A percentile compares a stretch with the other conserved stretches of the same genome.
These are phyloP conservation scores for Tetrastigma voinierianum DNA, from an alignment of 164 flowering plant genomes.

Conservation along the genomic window DNA sequence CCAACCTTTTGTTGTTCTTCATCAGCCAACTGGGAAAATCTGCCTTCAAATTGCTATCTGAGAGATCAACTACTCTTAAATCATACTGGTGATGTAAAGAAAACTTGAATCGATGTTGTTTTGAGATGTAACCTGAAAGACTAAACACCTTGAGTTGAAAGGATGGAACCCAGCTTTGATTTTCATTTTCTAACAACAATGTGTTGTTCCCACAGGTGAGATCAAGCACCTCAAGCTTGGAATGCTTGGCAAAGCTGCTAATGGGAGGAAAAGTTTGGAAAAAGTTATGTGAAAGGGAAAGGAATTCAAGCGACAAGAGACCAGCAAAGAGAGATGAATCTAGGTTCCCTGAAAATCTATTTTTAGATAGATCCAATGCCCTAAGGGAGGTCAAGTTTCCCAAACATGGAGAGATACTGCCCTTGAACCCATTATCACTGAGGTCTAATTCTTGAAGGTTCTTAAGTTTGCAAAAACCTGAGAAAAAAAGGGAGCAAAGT, in stretches of 20 bases:
- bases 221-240: not conserved
- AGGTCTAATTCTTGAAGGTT: constrained; percentile 1
- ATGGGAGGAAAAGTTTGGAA: not conserved
- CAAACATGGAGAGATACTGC: not conserved
- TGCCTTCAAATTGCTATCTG: not conserved
- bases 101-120: not conserved
- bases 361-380: not conserved
- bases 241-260: not conserved
- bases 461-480: constrained; percentile 1
- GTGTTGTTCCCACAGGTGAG: not conserved
- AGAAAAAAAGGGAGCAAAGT: not conserved
- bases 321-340: not conserved
- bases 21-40: constrained; percentile 2
- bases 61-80: constrained; percentile 1
- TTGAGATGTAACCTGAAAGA: not conserved
- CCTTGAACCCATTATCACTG: not conserved
- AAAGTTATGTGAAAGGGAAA: not conserved
- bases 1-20: constrained; percentile 1
- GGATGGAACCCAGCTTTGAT: not conserved
- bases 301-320: not conserved
- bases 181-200: not conserved
- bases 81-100: not conserved
- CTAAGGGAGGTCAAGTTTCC: not conserved
- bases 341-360: not conserved
- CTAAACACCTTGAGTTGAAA: not conserved